Base-by-base conservation (phyloP, 2,329 filamentous ascomycete genomes). In the Didymella segeticola region DNA sequence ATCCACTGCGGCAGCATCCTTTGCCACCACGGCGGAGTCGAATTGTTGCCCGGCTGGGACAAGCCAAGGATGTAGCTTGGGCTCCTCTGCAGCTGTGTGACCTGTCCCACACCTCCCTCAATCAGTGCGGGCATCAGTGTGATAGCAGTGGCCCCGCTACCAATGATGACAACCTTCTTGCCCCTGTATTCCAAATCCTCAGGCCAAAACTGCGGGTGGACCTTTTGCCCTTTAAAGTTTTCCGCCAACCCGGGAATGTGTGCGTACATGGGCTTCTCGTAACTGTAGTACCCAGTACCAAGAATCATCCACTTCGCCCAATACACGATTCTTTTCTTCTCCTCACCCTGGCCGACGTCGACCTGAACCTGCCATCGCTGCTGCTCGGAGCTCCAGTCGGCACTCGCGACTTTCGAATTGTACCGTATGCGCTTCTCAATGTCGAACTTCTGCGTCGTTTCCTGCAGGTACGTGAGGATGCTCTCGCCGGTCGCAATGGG, bases 11-110 rank as follows among this genome's bases (percentile, higher is more conserved):
- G 83, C n/a, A 87, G 65, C 1, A 79, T 38, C 33, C 63, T 60
- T 42, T 70, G 63, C 33, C 64, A 68, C 50, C 63, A 64, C 2
- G 68, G 69, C 3, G 83, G 56, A 1, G 76, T 62, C 6, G 61
- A 68, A 2, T 77, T 39, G 2, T 57, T 51, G 36, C 78, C 78
- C 7, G 67, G 66, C 20, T 80, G 78, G 0, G 81, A 75, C 1
- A 85, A 62, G n/a, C 82, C 77, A 37, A 89, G 62, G 49, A 93
- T 81, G 42, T 73, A 74, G 0, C 82, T 83, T 0, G 91, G 91
- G 38, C 86, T 91, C 51, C 91, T 85, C 75, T 96, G 91, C 2
- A 96, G 81, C 84, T 93, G 91, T 1, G 89, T 93, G 23, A 92
- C 86, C 12, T 83, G 82, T 5, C 75, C 76, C 5, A 77, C 77